A percentile compares a stretch with the other conserved stretches of the same genome.
Conservation (phyloP, 2,329 filamentous ascomycete genomes). For the Cladosporium cucumerinum region DNA sequence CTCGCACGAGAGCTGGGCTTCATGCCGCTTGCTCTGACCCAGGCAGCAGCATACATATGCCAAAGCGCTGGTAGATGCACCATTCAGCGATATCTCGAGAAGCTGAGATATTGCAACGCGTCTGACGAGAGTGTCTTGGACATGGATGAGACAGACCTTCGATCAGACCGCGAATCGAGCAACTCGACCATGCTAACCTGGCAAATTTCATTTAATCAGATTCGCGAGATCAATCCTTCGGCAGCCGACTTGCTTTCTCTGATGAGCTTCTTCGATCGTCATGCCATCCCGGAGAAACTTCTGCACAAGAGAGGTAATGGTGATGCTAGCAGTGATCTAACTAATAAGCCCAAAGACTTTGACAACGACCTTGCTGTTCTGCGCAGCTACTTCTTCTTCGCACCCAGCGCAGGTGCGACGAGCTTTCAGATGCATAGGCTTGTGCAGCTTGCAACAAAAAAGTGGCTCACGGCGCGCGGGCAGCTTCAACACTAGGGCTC, state of each 20-base stretch:
- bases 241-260: constrained; percentile 46
- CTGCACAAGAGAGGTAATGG: not conserved
- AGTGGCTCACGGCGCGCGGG: constrained; percentile 32
- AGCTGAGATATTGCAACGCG: constrained; percentile 31
- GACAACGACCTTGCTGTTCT: constrained; percentile 34
- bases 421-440: constrained; percentile 43
- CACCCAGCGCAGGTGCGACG: constrained; percentile 19
- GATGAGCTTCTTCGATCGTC: constrained; percentile 47
- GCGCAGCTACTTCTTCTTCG: constrained; percentile 39
- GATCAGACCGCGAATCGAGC: constrained; percentile 19
- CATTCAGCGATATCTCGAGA: constrained; percentile 38
- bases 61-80: constrained; percentile 30
- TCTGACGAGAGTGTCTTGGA: constrained; percentile 24
- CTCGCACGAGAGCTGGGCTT: constrained; percentile 26
- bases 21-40: constrained; percentile 36
- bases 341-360: constrained; percentile 21
- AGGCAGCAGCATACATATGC: constrained; percentile 37
- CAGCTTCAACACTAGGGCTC: constrained; percentile 27
- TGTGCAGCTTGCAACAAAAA: constrained; percentile 40
- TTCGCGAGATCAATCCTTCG: constrained; percentile 11
- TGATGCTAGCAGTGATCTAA: not conserved
- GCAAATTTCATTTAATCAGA: constrained; percentile 27
- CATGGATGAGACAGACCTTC: constrained; percentile 8
- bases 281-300: constrained; percentile 18
- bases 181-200: constrained; percentile 24